These are phyloP conservation scores for Curvularia verruculosa DNA, from an alignment of 2,329 filamentous ascomycete species.

Conservation along the genomic window DNA sequence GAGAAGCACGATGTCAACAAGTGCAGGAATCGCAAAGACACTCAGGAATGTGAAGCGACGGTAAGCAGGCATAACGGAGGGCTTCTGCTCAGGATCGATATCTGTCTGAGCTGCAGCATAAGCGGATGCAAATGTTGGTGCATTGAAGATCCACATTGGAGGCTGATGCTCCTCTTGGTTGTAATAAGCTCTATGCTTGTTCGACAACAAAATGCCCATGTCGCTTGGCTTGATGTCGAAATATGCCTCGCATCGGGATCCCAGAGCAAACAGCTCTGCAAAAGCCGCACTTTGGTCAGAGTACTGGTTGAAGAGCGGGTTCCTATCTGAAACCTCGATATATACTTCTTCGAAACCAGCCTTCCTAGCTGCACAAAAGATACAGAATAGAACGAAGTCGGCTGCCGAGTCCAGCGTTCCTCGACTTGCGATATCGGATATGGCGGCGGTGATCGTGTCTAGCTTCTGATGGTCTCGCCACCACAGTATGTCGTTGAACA, in stretches of 20 bases:
- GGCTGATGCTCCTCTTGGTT: slow-evolving; percentile 52
- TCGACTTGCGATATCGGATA: slow-evolving; percentile 32
- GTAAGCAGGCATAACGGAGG: slow-evolving; percentile 54
- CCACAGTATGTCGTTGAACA: slow-evolving; percentile 39
- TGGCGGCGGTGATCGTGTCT: slow-evolving; percentile 38
- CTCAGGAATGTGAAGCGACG: slow-evolving; percentile 63
- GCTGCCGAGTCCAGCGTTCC: slow-evolving; percentile 42
- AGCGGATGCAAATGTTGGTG: slow-evolving; percentile 56
- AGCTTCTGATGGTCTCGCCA: slow-evolving; percentile 38
- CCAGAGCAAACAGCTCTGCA: slow-evolving; percentile 67
- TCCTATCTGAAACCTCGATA: slow-evolving; percentile 66
- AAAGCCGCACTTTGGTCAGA: slow-evolving; percentile 69
- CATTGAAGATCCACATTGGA: slow-evolving; percentile 58
- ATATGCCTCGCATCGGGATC: slow-evolving; percentile 67
- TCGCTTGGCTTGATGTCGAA: slow-evolving; percentile 59
- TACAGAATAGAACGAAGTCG: slow-evolving; percentile 62
- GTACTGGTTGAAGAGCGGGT: slow-evolving; percentile 65
- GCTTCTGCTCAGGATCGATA: slow-evolving; percentile 56
- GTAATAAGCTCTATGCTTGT: slow-evolving; percentile 52
- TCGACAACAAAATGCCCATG: slow-evolving; percentile 44
- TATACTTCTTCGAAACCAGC: slow-evolving; percentile 67
- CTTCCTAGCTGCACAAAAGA: slow-evolving; percentile 64
- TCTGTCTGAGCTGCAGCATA: slow-evolving; percentile 61
- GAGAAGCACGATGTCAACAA: slow-evolving; percentile 66
- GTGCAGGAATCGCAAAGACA: slow-evolving; percentile 67